phyloP scores from a whole-genome alignment of 768 basidiomycete genomes.

The Tricholoma matsutake region DNA sequence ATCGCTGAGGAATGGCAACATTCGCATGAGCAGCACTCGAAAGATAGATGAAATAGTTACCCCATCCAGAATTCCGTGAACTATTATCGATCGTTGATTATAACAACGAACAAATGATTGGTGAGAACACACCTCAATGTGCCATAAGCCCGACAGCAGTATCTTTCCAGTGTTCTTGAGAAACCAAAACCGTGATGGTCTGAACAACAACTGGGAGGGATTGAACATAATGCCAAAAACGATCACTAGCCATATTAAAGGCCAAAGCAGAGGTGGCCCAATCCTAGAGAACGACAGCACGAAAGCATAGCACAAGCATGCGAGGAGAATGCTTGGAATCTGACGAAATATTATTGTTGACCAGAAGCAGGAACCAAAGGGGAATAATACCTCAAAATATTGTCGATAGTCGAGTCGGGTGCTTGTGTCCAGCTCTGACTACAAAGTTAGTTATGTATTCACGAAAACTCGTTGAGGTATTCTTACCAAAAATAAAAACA shows the following conservation, averaged over 20 bases:
- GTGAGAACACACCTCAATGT: constrained; percentile 54
- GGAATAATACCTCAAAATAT: constrained; percentile 50
- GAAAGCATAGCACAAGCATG: constrained; percentile 72
- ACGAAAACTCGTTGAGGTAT: constrained; percentile 45
- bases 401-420: constrained; percentile 74
- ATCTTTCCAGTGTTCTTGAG: constrained; percentile 60
- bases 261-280: constrained; percentile 74
- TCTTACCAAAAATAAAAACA: constrained; percentile 77
- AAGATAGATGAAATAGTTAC: constrained; percentile 35
- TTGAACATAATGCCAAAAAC: constrained; percentile 59
- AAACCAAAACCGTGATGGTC: constrained; percentile 78
- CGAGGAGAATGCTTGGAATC: constrained; percentile 75
- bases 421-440: constrained; percentile 62
- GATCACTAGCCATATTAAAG: constrained; percentile 76
- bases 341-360: constrained; percentile 25
- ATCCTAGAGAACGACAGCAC: constrained; percentile 78
- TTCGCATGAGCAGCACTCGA: background rate
- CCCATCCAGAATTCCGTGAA: constrained; percentile 91
- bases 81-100: constrained; percentile 30
- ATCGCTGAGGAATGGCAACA: constrained; percentile 44
- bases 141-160: constrained; percentile 64
- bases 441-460: constrained; percentile 67
- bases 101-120: background rate
- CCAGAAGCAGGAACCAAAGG: background rate
- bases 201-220: constrained; percentile 67